phyloP scores from a whole-genome alignment of 345 rosid species.

The Nephelium lappaceum region DNA sequence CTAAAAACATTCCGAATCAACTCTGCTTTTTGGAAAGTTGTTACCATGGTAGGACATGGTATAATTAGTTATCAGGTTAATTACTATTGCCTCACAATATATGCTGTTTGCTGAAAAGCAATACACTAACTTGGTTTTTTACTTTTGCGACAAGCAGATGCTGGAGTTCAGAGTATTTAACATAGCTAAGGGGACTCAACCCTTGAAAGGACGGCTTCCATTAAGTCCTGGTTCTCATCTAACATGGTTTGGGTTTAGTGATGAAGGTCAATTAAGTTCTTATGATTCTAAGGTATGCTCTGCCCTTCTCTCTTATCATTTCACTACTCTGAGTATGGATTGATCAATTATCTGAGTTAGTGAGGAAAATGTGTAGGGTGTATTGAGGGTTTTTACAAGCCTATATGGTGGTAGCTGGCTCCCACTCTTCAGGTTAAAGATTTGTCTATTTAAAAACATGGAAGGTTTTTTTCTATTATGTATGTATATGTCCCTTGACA shows the following conservation, averaged over 20 bases:
- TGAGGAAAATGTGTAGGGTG: constrained; percentile 55
- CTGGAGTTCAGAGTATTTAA: constrained; percentile 72
- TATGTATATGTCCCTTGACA: constrained; percentile 4
- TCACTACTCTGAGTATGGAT: constrained; percentile 5
- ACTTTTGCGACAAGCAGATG: constrained; percentile 51
- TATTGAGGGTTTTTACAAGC: constrained; percentile 66
- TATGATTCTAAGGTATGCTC: constrained; percentile 80
- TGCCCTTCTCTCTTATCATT: constrained; percentile 8
- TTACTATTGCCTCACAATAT: not conserved
- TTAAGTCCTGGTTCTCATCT: constrained; percentile 79
- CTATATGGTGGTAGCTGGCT: constrained; percentile 94
- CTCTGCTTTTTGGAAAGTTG: not conserved
- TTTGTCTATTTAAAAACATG: constrained; percentile 21
- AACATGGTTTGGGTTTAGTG: constrained; percentile 89
- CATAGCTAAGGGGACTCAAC: constrained; percentile 58
- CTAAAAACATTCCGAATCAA: not conserved
- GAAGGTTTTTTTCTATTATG: not conserved
- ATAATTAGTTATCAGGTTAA: not conserved
- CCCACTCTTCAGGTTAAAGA: constrained; percentile 85
- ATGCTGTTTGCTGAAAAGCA: constrained; percentile 3
- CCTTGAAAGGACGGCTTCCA: constrained; percentile 69
- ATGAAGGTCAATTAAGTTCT: constrained; percentile 82
- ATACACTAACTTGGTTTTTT: constrained; percentile 5
- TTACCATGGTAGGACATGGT: not conserved
- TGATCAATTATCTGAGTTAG: constrained; percentile 21